Base-by-base conservation (phyloP, 352 stramenopile species). In the Elongisporangium anandrum region DNA sequence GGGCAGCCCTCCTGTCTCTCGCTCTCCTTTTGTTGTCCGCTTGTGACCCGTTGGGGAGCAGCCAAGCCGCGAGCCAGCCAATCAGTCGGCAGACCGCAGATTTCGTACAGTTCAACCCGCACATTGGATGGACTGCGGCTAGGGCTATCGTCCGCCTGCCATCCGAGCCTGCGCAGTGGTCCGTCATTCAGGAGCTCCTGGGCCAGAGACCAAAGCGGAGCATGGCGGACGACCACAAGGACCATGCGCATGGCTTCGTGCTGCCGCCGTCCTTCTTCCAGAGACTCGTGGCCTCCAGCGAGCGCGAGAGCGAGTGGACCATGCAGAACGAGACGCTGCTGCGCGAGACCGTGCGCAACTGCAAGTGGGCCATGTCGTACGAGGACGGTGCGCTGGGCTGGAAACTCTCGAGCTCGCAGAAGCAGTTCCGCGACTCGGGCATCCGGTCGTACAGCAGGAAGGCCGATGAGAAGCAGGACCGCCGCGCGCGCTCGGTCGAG, bases 381-480 rank as follows among this genome's bases (percentile, higher is more conserved):
- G 78, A 88, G 52, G 76, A 88, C 60, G 70, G 72, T 45, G 60
- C 64, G 48, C 76, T 73, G 54, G 78, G 78, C 6, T 90, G 81
- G 81, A 87, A 87, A 23, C 75, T 90, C 45, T 79, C 65, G 34
- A 90, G 81, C 60, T 87, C 78, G 41, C 78, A 85, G 57, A 77
- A 69, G 39, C 76, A 90, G 59, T 88, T 85, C 50, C 78, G 78
- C 53, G 81, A 85, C 50, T 81, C 75, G 16, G 79, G 81, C 50
- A 79, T 87, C 49, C 77, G 77, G 51, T 84, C 75, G 17, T 88
- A 87, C 67, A 83, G 57, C 61, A 62, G 70, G 56, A 71, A 72
- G 51, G 57, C 70, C 38, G 74, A 82, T 52, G 61, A 53, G 20
- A 65, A 65, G 16, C 66, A 87, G 53, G 63, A 60, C 26, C 70